These are phyloP conservation scores for Saprolegnia diclina DNA, from an alignment of 352 stramenopile genomes.

Conservation along the genomic window DNA sequence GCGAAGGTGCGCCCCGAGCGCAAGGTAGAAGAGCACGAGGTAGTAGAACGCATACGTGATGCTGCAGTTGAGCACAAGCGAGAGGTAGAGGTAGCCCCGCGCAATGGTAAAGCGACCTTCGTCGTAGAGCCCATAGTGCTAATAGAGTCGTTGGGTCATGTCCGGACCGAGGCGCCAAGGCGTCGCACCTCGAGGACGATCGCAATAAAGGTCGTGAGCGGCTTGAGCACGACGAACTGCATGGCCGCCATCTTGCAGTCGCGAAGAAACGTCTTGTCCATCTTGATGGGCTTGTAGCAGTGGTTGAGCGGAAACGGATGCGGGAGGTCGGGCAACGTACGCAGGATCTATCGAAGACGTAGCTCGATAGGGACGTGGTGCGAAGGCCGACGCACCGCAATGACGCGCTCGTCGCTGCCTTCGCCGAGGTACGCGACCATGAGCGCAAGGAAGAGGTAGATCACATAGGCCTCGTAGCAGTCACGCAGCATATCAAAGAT, in stretches of 20 bases:
- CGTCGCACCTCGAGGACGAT: constrained; percentile 71
- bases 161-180: constrained; percentile 23
- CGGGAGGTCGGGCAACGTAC: constrained; percentile 50
- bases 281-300: constrained; percentile 59
- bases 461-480: constrained; percentile 98
- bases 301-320: constrained; percentile 72
- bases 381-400: constrained; percentile 36
- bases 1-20: constrained; percentile 81
- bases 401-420: constrained; percentile 85
- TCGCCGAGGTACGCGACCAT: constrained; percentile 93
- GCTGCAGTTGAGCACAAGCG: constrained; percentile 92
- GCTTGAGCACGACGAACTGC: constrained; percentile 95
- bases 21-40: constrained; percentile 96
- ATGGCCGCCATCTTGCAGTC: constrained; percentile 94
- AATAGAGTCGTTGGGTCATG: constrained; percentile 11
- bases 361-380: constrained; percentile 27
- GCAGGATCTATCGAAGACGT: constrained; percentile 44
- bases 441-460: constrained; percentile 96
- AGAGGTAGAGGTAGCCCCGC: constrained; percentile 89
- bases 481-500: constrained; percentile 94
- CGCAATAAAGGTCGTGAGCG: constrained; percentile 81
- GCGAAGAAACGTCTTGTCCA: constrained; percentile 83
- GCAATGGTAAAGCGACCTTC: constrained; percentile 80
- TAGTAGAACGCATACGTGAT: constrained; percentile 97
- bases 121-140: constrained; percentile 64